Evolutionary conservation across 176 grass and related monocot genomes (phyloP), one percentile per base, ranked within the genome.

Genomic region (Zoysia japonica): DNA sequence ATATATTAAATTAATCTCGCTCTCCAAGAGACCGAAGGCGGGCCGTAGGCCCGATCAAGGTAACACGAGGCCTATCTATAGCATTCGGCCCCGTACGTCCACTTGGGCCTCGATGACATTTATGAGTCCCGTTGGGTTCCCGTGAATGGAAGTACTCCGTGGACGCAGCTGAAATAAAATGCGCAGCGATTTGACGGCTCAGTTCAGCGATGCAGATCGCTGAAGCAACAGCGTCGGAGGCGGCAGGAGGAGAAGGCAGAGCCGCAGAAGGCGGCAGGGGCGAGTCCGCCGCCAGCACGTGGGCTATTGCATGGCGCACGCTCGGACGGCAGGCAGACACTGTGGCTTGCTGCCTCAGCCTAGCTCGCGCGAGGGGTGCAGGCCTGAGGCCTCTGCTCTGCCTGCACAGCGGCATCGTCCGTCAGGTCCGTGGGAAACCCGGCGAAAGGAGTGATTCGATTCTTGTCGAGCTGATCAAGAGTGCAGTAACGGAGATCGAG

Each of bases 301-400:
- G 87, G 77, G 82, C 19, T 35, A 28, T 28, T 65, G 87, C 81
- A 80, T 48, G 76, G 67, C 49, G 61, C 62, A 11, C 80, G 49
- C 78, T 68, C 28, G 28, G 28, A 28, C 28, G 28, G 28, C 28
- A 47, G 56, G 40, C 6, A 5, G 75, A 39, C 41, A 80, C 78
- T 57, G 52, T 80, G 52, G 20, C 66, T 60, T 46, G 41, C 47
- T 56, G 41, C 38, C 40, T 45, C 49, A 6, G 63, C 38, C 62
- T 40, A 28, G 45, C 76, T 78, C 68, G 61, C 15, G 10, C 61
- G 35, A 66, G 47, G 13, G 47, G 75, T 65, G 75, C 43, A 37
- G 15, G 11, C 67, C 62, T 55, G 28, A 28, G 28, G 28, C 28
- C 61, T 50, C 35, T n/a, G 44, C 14, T 8, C 1, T 0, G 13